Percentiles rank a stretch among this genome's conserved stretches.
phyloP scores from a whole-genome alignment of 495 filamentous ascomycete genomes.

The Penicillium lividum region DNA sequence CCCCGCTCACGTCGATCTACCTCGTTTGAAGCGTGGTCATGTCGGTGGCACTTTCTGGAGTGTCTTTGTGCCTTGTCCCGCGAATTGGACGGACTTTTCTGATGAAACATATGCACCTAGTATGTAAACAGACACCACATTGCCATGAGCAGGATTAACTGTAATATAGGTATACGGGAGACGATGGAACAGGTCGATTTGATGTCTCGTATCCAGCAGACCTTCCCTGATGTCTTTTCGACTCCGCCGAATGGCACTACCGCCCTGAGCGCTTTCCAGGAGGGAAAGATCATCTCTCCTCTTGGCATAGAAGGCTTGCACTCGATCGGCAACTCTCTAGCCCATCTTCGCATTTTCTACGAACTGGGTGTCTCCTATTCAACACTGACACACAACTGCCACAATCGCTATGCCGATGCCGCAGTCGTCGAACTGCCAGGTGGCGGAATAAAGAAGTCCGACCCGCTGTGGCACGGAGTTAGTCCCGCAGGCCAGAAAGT shows the following conservation, averaged over 20 bases:
- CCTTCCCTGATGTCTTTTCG: conserved; percentile 70
- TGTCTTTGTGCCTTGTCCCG: conserved; percentile 77
- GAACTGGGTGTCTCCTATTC: conserved; percentile 85
- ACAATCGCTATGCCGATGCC: conserved; percentile 86
- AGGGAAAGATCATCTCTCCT: conserved; percentile 65
- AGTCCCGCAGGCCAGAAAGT: conserved; percentile 67
- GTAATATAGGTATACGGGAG: conserved; percentile 56
- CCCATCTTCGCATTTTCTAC: conserved; percentile 73
- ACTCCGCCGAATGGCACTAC: conserved; percentile 54
- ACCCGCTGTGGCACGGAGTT: conserved; percentile 60
- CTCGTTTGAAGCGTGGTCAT: conserved; percentile 52
- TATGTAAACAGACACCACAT: conserved; percentile 24
- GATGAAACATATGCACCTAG: conserved; percentile 66
- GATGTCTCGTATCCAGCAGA: conserved; percentile 63
- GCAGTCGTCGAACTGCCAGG: conserved; percentile 59
- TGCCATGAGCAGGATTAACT: not conserved
- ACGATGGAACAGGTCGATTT: conserved; percentile 87
- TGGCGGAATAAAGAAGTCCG: conserved; percentile 46
- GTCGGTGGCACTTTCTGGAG: conserved; percentile 85
- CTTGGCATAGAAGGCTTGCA: conserved; percentile 90
- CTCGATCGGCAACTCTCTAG: conserved; percentile 85
- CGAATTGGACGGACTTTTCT: conserved; percentile 68
- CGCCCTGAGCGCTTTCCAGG: conserved; percentile 60
- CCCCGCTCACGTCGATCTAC: conserved; percentile 75
- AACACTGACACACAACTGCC: conserved; percentile 92